Conservation (phyloP, 306 rosid genomes). For the Vachellia collinsii region DNA sequence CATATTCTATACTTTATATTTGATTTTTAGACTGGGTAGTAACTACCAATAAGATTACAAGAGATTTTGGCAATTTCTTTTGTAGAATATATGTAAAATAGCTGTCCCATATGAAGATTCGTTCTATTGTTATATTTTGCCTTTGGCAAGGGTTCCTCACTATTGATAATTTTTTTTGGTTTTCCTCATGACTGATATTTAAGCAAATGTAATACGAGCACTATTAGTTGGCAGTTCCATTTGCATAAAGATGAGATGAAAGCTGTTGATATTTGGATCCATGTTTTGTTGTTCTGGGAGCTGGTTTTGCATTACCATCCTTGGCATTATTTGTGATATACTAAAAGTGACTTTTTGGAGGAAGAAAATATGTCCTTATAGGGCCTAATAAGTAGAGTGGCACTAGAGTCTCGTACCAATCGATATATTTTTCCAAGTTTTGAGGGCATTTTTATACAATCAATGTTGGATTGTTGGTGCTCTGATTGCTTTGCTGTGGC, state of each 20-base stretch:
- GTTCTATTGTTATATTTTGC: not conserved
- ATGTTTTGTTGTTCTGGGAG: not conserved
- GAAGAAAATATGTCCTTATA: not conserved
- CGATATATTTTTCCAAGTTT: not conserved
- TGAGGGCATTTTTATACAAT: not conserved
- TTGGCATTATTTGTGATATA: not conserved
- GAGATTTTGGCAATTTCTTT: not conserved
- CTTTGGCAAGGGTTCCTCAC: not conserved
- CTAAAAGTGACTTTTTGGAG: conserved; percentile 10
- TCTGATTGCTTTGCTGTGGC: not conserved
- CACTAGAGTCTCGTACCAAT: not conserved
- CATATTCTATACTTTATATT: not conserved
- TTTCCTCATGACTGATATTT: not conserved
- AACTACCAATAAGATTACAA: not conserved
- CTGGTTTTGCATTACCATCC: not conserved
- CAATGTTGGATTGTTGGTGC: not conserved
- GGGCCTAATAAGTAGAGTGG: not conserved
- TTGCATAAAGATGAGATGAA: not conserved
- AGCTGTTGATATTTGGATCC: not conserved
- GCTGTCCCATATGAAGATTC: not conserved
- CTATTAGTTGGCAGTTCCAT: not conserved
- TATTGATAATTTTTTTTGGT: too few species aligned
- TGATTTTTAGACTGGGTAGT: not conserved
- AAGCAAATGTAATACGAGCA: not conserved
- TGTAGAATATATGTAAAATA: too few species aligned